phyloP scores from a whole-genome alignment of 495 filamentous ascomycete genomes.

The Penicillium cinerascens region DNA sequence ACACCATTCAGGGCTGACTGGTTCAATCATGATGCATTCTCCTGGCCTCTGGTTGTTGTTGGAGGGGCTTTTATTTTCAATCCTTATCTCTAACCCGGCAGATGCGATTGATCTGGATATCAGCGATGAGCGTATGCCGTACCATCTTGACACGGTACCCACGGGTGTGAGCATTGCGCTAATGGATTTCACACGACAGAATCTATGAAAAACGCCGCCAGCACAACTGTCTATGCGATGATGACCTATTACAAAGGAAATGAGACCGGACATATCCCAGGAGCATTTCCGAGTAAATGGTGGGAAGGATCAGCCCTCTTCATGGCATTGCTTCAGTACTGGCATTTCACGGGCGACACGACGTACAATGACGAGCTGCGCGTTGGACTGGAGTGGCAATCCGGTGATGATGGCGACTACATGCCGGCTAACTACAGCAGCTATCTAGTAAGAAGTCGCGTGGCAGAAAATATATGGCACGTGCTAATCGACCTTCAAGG shows the following conservation, averaged over 20 bases:
- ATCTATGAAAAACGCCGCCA: slow-evolving; percentile 62
- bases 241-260: slow-evolving; percentile 69
- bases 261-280: slow-evolving; percentile 57
- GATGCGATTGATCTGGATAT: slow-evolving; percentile 19
- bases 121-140: slow-evolving; percentile 18
- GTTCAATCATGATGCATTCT: slow-evolving; percentile 6
- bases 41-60: not conserved
- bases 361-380: slow-evolving; percentile 49
- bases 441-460: slow-evolving; percentile 27
- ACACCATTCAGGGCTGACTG: not conserved
- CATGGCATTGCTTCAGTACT: slow-evolving; percentile 49
- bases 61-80: not conserved
- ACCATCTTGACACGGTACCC: not conserved
- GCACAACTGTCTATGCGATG: slow-evolving; percentile 57
- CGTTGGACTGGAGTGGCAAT: slow-evolving; percentile 50
- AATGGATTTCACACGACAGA: slow-evolving; percentile 37
- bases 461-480: too few relatives aligned
- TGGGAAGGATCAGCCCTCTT: slow-evolving; percentile 74
- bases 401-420: slow-evolving; percentile 45
- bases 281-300: slow-evolving; percentile 60
- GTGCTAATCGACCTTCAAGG: slow-evolving; percentile 20
- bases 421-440: slow-evolving; percentile 43
- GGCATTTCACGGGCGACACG: slow-evolving; percentile 53
- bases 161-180: not conserved
- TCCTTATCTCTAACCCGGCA: not conserved